These are phyloP conservation scores for Choiromyces venosus DNA, from an alignment of 495 filamentous ascomycete species.

Conservation along the genomic window DNA sequence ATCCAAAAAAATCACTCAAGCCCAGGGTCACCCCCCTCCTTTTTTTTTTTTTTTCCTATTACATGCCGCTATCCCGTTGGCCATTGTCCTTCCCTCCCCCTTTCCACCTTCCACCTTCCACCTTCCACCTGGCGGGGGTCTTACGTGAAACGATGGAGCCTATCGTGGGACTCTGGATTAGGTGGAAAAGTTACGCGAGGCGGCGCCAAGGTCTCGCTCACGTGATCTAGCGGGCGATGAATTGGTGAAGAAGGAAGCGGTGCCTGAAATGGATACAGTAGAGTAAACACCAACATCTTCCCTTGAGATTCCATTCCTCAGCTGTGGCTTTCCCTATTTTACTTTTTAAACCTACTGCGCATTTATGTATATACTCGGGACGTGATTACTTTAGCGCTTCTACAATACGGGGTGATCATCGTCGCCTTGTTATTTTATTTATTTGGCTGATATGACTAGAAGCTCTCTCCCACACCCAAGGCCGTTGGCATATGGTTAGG, in stretches of 20 bases:
- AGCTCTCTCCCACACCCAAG: background rate
- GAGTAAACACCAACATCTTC: background rate
- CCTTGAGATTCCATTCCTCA: background rate
- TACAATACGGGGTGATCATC: background rate
- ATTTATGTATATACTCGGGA: background rate
- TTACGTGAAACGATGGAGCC: background rate
- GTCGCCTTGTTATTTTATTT: background rate
- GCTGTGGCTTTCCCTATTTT: constrained; percentile 1
- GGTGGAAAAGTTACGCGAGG: constrained; percentile 1
- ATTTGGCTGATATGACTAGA: background rate
- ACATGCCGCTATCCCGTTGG: background rate
- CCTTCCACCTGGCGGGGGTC: background rate
- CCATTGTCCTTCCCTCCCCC: background rate
- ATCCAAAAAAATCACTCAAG: background rate
- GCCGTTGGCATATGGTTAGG: background rate
- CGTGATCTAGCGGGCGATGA: background rate
- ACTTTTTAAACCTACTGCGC: background rate
- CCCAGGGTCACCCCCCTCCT: background rate
- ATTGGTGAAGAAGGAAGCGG: background rate
- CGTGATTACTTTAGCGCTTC: background rate
- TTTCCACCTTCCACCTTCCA: too few species aligned
- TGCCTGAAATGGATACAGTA: background rate
- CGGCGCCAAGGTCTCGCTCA: background rate
- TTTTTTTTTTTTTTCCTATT: background rate
- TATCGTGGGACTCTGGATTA: background rate